Evolutionary conservation across 768 basidiomycete genomes (phyloP).

Genomic region (Lactifluus hygrophoroides): DNA sequence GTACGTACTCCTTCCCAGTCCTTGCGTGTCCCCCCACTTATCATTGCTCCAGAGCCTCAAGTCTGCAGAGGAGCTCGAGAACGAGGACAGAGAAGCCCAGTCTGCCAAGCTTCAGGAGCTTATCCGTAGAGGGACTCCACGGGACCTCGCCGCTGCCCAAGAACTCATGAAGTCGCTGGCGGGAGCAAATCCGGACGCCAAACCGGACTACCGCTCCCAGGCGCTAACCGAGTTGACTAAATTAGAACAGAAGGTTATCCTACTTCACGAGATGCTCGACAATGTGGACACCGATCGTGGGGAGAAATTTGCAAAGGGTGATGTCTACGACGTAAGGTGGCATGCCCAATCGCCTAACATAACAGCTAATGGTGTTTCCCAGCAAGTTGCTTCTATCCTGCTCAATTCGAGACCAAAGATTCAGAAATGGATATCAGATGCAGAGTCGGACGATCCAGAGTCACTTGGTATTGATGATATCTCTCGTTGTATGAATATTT

Average conservation of each 20-base stretch:
- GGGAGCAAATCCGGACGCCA: constrained; percentile 90
- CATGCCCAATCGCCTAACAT: neutral
- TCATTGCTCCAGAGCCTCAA: constrained; percentile 61
- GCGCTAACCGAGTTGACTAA: constrained; percentile 87
- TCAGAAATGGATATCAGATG: constrained; percentile 97
- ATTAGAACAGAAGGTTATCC: constrained; percentile 87
- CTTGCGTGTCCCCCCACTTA: neutral
- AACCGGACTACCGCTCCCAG: constrained; percentile 89
- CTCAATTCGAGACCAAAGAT: constrained; percentile 81
- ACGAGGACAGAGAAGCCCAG: constrained; percentile 91
- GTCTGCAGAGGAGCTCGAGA: constrained; percentile 91
- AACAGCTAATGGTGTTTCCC: constrained; percentile 8
- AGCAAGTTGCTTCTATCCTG: constrained; percentile 89
- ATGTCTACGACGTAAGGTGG: constrained; percentile 78
- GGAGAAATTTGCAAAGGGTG: constrained; percentile 79
- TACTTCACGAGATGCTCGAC: constrained; percentile 96
- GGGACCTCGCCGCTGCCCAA: constrained; percentile 91
- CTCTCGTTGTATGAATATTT: constrained; percentile 1
- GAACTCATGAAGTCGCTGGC: constrained; percentile 95
- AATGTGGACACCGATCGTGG: constrained; percentile 67
- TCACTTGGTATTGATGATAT: constrained; percentile 54
- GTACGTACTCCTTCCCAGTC: constrained; percentile 28
- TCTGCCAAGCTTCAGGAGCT: constrained; percentile 98
- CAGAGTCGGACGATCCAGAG: constrained; percentile 81
- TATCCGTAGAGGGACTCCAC: constrained; percentile 89